Conservation (phyloP, 352 stramenopile genomes). For the Sclerospora graminicola region DNA sequence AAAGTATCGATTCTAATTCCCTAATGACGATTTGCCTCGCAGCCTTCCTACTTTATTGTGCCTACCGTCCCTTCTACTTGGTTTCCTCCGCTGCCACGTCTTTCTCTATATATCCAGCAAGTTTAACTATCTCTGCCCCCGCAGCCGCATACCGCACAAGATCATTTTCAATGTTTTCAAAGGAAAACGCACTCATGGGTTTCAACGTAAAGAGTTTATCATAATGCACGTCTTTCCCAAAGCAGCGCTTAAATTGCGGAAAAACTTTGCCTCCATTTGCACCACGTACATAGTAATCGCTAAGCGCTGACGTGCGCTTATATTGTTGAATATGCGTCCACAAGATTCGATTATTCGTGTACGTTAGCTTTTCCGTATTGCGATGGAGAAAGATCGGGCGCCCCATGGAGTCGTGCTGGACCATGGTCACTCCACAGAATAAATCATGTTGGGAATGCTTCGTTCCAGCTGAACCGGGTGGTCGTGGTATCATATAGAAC, state of each 20-base stretch:
- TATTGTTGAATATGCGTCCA: constrained; percentile 57
- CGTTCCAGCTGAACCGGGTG: constrained; percentile 37
- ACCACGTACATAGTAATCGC: constrained; percentile 47
- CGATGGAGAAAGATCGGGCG: constrained; percentile 60
- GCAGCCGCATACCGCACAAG: constrained; percentile 40
- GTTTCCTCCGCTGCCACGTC: too few species aligned
- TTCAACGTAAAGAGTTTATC: constrained; percentile 59
- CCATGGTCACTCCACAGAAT: constrained; percentile 70
- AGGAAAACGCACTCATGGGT: constrained; percentile 50
- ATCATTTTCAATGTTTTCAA: constrained; percentile 46
- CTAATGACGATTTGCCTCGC: too few species aligned
- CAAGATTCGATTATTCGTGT: constrained; percentile 30
- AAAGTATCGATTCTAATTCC: too few species aligned
- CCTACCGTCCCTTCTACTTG: constrained; percentile 1
- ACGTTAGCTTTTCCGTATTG: constrained; percentile 57
- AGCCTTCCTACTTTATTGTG: too few species aligned
- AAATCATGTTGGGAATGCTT: constrained; percentile 36
- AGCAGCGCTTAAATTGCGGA: constrained; percentile 55
- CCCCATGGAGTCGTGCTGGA: constrained; percentile 51
- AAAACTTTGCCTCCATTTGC: constrained; percentile 61
- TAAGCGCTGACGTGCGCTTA: constrained; percentile 25
- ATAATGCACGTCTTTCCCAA: constrained; percentile 60
- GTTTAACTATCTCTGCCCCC: constrained; percentile 19
- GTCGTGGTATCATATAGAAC: constrained; percentile 51
- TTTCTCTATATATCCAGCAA: too few species aligned